Percentiles rank a stretch among this genome's conserved stretches.
Evolutionary conservation across 2,329 filamentous ascomycete species (phyloP).

Genomic region (Cercospora sesami): DNA sequence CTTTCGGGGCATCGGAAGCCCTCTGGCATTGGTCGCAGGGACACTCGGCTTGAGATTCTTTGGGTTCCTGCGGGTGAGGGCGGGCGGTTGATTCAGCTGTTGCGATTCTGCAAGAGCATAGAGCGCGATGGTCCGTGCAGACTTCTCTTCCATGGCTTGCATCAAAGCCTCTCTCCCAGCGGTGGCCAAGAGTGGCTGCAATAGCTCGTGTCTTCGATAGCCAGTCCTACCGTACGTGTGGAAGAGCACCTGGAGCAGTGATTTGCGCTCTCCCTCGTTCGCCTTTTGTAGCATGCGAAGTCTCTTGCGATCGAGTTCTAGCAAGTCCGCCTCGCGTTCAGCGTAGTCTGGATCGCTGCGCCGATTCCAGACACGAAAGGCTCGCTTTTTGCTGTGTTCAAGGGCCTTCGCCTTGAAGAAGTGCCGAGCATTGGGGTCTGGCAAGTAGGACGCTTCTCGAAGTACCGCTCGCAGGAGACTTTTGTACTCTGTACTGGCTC

Average conservation of each 20-base stretch:
- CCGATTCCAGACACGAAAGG: conserved; percentile 23
- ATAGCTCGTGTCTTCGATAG: conserved; percentile 51
- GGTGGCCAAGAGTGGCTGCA: conserved; percentile 35
- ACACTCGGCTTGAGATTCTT: conserved; percentile 36
- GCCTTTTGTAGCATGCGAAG: conserved; percentile 52
- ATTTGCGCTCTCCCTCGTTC: conserved; percentile 55
- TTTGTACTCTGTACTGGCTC: conserved; percentile 32
- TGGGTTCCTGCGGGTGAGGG: conserved; percentile 32
- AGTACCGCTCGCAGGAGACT: conserved; percentile 58
- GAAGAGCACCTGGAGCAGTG: conserved; percentile 55
- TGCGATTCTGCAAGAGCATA: conserved; percentile 38
- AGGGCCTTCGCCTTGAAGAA: conserved; percentile 54
- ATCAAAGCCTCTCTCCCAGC: conserved; percentile 6
- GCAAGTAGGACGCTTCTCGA: conserved; percentile 61
- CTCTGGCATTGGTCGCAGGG: conserved; percentile 50
- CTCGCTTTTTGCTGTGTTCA: conserved; percentile 47
- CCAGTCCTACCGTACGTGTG: conserved; percentile 60
- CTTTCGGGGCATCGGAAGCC: conserved; percentile 47
- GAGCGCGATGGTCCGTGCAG: conserved; percentile 36
- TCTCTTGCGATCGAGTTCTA: conserved; percentile 43
- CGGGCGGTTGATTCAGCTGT: conserved; percentile 34
- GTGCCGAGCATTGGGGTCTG: conserved; percentile 55
- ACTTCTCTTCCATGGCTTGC: neutral
- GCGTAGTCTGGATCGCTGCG: conserved; percentile 20
- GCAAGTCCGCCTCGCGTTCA: conserved; percentile 20